Percentiles rank a stretch among this genome's conserved stretches.
These are phyloP conservation scores for Magnaporthiopsis poae DNA, from an alignment of 2,329 filamentous ascomycete species.

Conservation along the genomic window DNA sequence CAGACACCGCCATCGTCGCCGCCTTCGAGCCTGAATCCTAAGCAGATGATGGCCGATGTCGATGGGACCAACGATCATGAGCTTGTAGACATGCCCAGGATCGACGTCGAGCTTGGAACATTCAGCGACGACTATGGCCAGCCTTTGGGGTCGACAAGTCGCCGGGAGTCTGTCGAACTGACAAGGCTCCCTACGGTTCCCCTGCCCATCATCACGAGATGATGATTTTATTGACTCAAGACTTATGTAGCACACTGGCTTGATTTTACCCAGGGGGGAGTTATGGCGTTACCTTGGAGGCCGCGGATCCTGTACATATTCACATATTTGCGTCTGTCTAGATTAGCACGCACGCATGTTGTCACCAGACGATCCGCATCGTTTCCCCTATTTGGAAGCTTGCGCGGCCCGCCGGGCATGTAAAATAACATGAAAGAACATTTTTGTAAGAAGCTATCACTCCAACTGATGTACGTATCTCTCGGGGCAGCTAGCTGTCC, in stretches of 20 bases:
- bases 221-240: neutral
- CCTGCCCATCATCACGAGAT: conserved; percentile 1
- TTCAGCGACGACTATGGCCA: neutral
- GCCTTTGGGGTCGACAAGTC: neutral
- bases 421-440: neutral
- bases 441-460: no score
- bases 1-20: conserved; percentile 5
- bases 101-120: neutral
- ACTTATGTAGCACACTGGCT: neutral
- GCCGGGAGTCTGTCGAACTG: conserved; percentile 1
- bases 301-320: neutral
- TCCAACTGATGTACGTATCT: no score
- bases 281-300: neutral
- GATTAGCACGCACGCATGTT: neutral
- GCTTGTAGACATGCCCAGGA: neutral
- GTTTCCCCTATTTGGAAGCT: no score
- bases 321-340: neutral
- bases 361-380: neutral
- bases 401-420: neutral
- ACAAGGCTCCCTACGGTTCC: conserved; percentile 3
- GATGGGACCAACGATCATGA: neutral
- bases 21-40: neutral
- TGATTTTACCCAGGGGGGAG: neutral
- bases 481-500: no score
- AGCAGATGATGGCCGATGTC: conserved; percentile 3